Base-by-base conservation (phyloP, 192 early-diverging fungal genomes). In the Coemansia sp. region DNA sequence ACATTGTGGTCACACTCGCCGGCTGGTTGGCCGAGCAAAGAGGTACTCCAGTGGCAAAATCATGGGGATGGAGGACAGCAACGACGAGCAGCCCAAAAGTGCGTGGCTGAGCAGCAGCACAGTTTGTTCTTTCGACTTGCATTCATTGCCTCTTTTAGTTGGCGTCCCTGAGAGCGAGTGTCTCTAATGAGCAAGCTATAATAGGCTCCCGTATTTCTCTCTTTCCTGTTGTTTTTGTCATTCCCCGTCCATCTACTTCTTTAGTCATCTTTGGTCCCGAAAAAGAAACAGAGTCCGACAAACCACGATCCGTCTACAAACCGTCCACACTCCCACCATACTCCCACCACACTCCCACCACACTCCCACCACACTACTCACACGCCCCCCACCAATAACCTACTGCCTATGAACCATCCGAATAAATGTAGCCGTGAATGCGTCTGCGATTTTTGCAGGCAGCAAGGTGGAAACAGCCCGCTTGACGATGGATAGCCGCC, bases 381-480 rank as follows among this genome's bases (percentile, higher is more conserved):
- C 34, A 14, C 29, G 9, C n/a, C 29, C 16, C 24, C 51, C 5
- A 10, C 1, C 10, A 4, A 31, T 4, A 10, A 29, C 17, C 46
- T 24, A 24, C 16, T 33, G 8, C 33, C 5, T 34, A 66, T 53
- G 66, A 31, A 34, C n/a, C 13, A 34, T 19, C 34, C 66, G 3
- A 44, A 14, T 44, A 42, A 27, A 24, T 69, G 67, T 19, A 27
- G 19, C 11, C 67, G 67, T 24, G 59, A 69, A 51, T 69, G 67
- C 27, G 51, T 60, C 41, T 69, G 67, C 42, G 44, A 59, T 4
- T 69, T 59, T 42, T 69, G 67, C 60, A 61, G 62, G 36, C 66
- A 57, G 31, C 54, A 57, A 16, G 54, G 54, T 2, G 54, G 54
- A 57, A 57, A 34, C 54, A 34, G 54, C 51, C 51, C 51, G 9